phyloP scores from a whole-genome alignment of 73 alveolate species.

The Durusdinium trenchii region DNA sequence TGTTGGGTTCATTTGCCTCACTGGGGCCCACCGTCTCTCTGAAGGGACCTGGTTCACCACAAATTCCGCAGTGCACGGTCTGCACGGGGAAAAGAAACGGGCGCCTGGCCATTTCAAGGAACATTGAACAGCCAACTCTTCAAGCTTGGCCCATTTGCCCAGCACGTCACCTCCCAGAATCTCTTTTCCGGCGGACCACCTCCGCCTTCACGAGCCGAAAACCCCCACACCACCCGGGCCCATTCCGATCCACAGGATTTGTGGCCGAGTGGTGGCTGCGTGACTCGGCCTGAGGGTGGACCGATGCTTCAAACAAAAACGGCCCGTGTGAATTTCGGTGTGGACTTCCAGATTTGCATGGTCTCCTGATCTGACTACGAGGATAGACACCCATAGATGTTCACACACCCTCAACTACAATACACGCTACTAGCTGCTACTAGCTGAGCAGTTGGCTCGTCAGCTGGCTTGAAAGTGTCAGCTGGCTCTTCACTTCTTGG shows the following conservation, averaged over 20 bases:
- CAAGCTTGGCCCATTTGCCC: not conserved
- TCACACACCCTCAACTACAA: not conserved
- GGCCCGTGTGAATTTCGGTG: not conserved
- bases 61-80: not conserved
- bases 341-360: not conserved
- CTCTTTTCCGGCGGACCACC: not conserved
- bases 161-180: not conserved
- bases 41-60: too few relatives aligned
- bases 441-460: too few relatives aligned
- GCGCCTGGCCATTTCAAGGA: not conserved
- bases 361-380: not conserved
- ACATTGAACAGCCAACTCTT: not conserved
- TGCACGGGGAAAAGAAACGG: not conserved
- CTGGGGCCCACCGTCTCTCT: too few relatives aligned
- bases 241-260: conserved; percentile 12
- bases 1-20: too few relatives aligned
- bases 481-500: not conserved
- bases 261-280: conserved; percentile 57
- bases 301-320: too few relatives aligned
- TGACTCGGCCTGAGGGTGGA: too few relatives aligned
- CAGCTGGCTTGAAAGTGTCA: not conserved
- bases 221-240: not conserved
- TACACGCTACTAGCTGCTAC: not conserved
- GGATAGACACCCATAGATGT: not conserved
- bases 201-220: not conserved